Conservation (phyloP, 352 stramenopile genomes). For the Phytophthora multivora region DNA sequence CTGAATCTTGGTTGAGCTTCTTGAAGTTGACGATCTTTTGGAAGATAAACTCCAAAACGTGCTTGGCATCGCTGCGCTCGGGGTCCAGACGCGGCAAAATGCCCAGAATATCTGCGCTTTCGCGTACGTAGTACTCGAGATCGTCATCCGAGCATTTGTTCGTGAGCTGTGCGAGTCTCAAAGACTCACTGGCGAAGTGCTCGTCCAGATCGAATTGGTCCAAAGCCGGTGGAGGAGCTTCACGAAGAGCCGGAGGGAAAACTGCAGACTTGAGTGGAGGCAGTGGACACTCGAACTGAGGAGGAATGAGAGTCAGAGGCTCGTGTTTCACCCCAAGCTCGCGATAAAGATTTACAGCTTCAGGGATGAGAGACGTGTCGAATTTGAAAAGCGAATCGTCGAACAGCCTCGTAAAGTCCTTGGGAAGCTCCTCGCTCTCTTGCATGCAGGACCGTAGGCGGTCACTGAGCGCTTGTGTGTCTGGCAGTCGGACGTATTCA, state of each 20-base stretch:
- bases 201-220: constrained; percentile 98
- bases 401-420: constrained; percentile 95
- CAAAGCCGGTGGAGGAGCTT: constrained; percentile 89
- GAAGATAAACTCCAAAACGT: constrained; percentile 93
- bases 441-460: constrained; percentile 94
- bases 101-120: constrained; percentile 93
- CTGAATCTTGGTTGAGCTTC: constrained; percentile 85
- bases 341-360: constrained; percentile 93
- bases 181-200: constrained; percentile 92
- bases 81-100: constrained; percentile 80
- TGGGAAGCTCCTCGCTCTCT: constrained; percentile 93
- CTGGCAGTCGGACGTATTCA: constrained; percentile 91
- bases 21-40: constrained; percentile 94
- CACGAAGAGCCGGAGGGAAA: constrained; percentile 92
- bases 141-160: constrained; percentile 96
- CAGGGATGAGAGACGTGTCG: constrained; percentile 93
- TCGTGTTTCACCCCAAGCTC: constrained; percentile 95
- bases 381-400: constrained; percentile 95
- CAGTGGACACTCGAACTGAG: constrained; percentile 94
- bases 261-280: constrained; percentile 92
- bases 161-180: constrained; percentile 94
- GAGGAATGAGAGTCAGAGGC: constrained; percentile 93
- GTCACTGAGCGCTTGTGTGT: constrained; percentile 94
- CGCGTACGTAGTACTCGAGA: constrained; percentile 94
- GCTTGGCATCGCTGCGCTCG: constrained; percentile 83